These are phyloP conservation scores for Lipomyces sp. DNA, from an alignment of 805 yeast genomes.

Conservation along the genomic window DNA sequence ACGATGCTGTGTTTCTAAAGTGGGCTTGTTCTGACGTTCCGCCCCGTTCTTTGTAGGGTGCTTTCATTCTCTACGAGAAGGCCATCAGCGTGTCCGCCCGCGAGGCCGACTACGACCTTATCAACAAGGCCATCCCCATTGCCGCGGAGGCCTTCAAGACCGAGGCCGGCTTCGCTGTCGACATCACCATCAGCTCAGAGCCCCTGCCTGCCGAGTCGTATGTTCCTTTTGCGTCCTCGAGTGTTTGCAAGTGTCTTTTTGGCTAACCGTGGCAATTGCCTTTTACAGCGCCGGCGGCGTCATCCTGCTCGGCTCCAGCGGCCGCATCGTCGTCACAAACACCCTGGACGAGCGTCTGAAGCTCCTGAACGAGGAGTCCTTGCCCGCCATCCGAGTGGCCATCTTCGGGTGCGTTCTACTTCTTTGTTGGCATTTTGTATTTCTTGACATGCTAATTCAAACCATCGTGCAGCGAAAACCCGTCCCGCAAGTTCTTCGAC, in stretches of 20 bases:
- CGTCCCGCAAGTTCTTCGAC: slow-evolving; percentile 86
- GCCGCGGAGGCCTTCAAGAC: slow-evolving; percentile 64
- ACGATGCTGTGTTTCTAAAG: slow-evolving; percentile 32
- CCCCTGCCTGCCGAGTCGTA: slow-evolving; percentile 55
- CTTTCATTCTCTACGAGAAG: slow-evolving; percentile 70
- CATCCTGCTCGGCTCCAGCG: slow-evolving; percentile 61
- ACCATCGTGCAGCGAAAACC: slow-evolving; percentile 9
- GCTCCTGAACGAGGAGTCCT: slow-evolving; percentile 73
- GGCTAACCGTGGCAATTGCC: neutral
- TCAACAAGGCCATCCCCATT: slow-evolving; percentile 57
- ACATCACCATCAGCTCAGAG: slow-evolving; percentile 54
- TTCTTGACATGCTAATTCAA: neutral
- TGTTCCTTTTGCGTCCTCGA: neutral
- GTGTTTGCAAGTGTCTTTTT: neutral
- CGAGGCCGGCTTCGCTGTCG: slow-evolving; percentile 56
- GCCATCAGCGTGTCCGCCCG: slow-evolving; percentile 62
- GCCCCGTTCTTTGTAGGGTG: slow-evolving; percentile 34
- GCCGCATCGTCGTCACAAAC: slow-evolving; percentile 85
- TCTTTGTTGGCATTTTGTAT: neutral
- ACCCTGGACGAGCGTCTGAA: slow-evolving; percentile 92
- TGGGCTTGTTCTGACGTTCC: neutral
- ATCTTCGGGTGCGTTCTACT: slow-evolving; percentile 60
- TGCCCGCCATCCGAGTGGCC: slow-evolving; percentile 90
- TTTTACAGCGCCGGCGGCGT: slow-evolving; percentile 71
- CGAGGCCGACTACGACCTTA: slow-evolving; percentile 58